A percentile compares a stretch with the other conserved stretches of the same genome.
phyloP scores from a whole-genome alignment of 139 green algal genomes.

The Trebouxia sp. region DNA sequence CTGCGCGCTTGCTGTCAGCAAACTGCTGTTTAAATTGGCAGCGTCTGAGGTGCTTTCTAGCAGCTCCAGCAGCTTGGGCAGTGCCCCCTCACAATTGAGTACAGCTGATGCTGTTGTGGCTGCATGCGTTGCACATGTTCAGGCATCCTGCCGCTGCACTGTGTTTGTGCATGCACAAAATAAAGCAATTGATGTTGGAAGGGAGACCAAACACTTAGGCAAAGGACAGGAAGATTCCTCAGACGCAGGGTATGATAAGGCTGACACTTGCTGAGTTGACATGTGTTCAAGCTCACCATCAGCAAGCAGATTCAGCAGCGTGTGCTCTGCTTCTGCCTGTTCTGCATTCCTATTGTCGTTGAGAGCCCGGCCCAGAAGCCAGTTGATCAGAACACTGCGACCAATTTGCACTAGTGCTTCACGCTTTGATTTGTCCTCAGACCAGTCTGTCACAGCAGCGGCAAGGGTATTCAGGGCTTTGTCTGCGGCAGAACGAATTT shows the following conservation, averaged over 20 bases:
- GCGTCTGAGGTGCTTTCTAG: slow-evolving; percentile 23
- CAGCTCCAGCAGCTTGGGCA: slow-evolving; percentile 46
- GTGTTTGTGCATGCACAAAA: no score
- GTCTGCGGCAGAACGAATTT: not conserved
- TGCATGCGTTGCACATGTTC: no score
- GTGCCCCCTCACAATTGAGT: slow-evolving; percentile 45
- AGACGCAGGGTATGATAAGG: no score
- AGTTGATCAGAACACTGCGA: slow-evolving; percentile 49
- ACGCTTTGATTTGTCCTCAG: slow-evolving; percentile 23
- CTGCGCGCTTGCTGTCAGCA: slow-evolving; percentile 22
- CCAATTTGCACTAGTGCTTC: slow-evolving; percentile 41
- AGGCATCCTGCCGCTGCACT: no score
- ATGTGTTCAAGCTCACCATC: not conserved
- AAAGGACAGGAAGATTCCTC: not conserved
- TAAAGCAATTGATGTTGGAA: not conserved
- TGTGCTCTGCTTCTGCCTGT: slow-evolving; percentile 35
- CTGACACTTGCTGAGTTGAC: no score
- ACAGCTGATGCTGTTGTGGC: slow-evolving; percentile 28
- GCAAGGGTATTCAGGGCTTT: not conserved
- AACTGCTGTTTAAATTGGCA: slow-evolving; percentile 14
- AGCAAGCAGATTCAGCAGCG: slow-evolving; percentile 30
- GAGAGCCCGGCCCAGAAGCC: slow-evolving; percentile 43
- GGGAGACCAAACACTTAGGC: not conserved
- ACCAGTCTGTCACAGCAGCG: slow-evolving; percentile 17
- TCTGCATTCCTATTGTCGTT: slow-evolving; percentile 11